Base-by-base conservation (phyloP, 208 protist genomes). In the Phytomonas sp. region DNA sequence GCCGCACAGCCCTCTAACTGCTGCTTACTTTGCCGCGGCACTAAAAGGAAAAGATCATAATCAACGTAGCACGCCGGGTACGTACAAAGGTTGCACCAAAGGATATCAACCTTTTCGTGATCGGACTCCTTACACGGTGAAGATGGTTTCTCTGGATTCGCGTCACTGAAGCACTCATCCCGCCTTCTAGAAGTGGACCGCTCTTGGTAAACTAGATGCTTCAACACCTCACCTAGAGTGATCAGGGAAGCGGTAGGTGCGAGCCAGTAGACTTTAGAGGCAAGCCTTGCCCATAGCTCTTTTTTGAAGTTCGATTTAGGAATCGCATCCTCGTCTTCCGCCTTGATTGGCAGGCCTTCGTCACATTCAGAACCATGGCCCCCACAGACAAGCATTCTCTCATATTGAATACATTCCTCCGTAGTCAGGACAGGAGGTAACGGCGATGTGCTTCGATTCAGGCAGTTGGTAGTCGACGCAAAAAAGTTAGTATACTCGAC, bases 31-130 rank as follows among this genome's bases (percentile, higher is more conserved):
- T 33, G 64, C 28, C 64, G 64, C 8, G 64, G 33, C 15, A 67
- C 28, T 17, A 67, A 26, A 15, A 67, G 33, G 28, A 29, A 67
- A 31, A 40, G 64, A 31, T 34, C 34, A 23, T 11, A 11, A 26
- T 67, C 64, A 0, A 67, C 43, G 64, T 67, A 67, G 31, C 30
- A 31, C 1, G 26, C 15, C 17, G 64, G 64, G 37, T 67, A 33
- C 23, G 60, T 7, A 23, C 60, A 62, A 15, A 62, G 31, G 13
- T 62, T 33, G 60, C 28, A 33, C 60, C 60, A 62, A 7, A 33
- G 28, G 8, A 62, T 1, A 33, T 30, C 60, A n/a, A 62, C 1
- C 4, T 9, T 9, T 15, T 33, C 20, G 2, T 33, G 60, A 20
- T 13, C 60, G 1, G 60, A 7, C 60, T 15, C 11, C 6, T 30